Percentiles rank a stretch among this genome's conserved stretches.
phyloP scores from a whole-genome alignment of 495 filamentous ascomycete species.

The Terfezia claveryi region DNA sequence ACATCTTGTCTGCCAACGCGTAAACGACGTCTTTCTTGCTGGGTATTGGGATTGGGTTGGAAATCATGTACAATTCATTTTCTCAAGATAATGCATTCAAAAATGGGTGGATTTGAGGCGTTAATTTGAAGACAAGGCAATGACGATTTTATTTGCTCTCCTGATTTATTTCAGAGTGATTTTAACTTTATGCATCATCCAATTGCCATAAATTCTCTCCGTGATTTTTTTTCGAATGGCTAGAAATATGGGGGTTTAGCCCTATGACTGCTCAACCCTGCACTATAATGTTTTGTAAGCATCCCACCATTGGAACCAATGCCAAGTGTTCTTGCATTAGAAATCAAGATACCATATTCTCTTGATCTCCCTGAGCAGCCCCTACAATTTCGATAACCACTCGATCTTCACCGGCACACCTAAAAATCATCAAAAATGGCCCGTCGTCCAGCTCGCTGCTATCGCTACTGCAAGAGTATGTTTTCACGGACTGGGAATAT shows the following conservation, averaged over 20 bases:
- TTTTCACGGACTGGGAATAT: neutral
- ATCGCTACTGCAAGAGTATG: slow-evolving; percentile 99
- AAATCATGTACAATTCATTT: too few species aligned
- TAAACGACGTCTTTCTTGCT: slow-evolving; percentile 2
- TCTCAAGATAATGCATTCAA: neutral
- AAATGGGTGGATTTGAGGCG: neutral
- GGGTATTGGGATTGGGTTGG: neutral
- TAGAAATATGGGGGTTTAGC: neutral
- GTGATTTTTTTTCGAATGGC: too few species aligned
- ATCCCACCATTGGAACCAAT: neutral
- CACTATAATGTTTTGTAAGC: neutral
- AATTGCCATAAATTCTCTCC: too few species aligned
- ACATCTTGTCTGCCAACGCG: slow-evolving; percentile 43
- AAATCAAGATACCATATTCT: too few species aligned
- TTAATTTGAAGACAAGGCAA: neutral
- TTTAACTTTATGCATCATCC: too few species aligned
- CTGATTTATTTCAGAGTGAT: too few species aligned
- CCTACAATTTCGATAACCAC: too few species aligned
- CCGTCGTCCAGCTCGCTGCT: slow-evolving; percentile 92
- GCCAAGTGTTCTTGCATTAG: too few species aligned
- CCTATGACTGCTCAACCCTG: neutral
- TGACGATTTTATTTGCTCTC: too few species aligned
- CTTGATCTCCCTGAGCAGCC: too few species aligned
- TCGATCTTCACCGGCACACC: neutral
- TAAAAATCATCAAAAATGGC: slow-evolving; percentile 68